These are phyloP conservation scores for Alternaria ventricosa DNA, from an alignment of 2,329 filamentous ascomycete genomes.

Conservation along the genomic window DNA sequence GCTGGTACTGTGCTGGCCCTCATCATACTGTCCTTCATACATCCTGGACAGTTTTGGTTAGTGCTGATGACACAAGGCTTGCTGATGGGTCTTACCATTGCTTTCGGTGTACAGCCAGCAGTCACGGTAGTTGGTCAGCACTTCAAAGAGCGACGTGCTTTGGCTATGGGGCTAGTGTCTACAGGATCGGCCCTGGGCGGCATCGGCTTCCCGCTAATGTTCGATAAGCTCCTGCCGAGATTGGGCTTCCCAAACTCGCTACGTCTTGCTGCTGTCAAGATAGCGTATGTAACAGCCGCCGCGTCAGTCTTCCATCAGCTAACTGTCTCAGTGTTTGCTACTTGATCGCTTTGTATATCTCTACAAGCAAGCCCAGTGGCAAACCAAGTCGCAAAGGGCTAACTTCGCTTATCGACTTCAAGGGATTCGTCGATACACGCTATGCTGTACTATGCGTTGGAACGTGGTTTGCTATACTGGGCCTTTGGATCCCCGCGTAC, in stretches of 20 bases:
- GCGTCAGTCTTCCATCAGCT: neutral
- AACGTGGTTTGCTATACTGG: slow-evolving; percentile 38
- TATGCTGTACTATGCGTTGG: slow-evolving; percentile 41
- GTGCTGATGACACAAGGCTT: slow-evolving; percentile 55
- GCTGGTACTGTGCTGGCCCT: slow-evolving; percentile 26
- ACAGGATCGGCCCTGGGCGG: slow-evolving; percentile 51
- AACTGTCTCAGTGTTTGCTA: slow-evolving; percentile 56
- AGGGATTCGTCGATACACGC: slow-evolving; percentile 40
- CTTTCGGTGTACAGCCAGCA: slow-evolving; percentile 51
- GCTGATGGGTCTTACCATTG: slow-evolving; percentile 52
- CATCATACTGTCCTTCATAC: slow-evolving; percentile 33
- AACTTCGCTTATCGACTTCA: slow-evolving; percentile 40
- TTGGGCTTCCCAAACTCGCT: slow-evolving; percentile 69
- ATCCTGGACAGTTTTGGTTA: slow-evolving; percentile 46
- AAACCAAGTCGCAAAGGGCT: slow-evolving; percentile 26
- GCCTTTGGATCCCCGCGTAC: slow-evolving; percentile 40
- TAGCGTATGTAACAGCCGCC: slow-evolving; percentile 21
- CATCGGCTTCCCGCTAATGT: slow-evolving; percentile 64
- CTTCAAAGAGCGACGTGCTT: slow-evolving; percentile 51
- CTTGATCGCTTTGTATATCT: slow-evolving; percentile 46
- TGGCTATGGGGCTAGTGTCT: slow-evolving; percentile 53
- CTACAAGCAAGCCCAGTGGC: slow-evolving; percentile 28
- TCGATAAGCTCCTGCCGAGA: slow-evolving; percentile 61
- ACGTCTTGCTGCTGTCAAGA: slow-evolving; percentile 65
- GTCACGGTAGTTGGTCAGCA: slow-evolving; percentile 53